phyloP scores from a whole-genome alignment of 2,329 filamentous ascomycete genomes.

The Exophiala sp. region DNA sequence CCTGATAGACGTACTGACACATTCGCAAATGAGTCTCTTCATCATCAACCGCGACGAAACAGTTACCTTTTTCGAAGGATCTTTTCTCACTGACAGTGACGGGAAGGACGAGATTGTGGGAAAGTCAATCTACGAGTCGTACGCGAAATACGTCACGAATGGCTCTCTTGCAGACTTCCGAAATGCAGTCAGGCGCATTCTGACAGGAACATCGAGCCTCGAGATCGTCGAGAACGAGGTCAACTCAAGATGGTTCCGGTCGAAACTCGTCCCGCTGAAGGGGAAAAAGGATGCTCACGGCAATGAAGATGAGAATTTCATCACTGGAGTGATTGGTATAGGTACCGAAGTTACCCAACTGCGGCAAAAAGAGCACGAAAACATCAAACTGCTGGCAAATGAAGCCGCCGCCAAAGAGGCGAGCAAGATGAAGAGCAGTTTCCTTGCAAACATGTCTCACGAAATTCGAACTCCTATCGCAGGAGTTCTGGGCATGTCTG shows the following conservation, averaged over 20 bases:
- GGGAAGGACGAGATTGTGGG: constrained; percentile 18
- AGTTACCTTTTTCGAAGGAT: constrained; percentile 68
- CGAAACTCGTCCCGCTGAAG: constrained; percentile 65
- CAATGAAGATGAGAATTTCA: constrained; percentile 49
- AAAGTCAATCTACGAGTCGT: constrained; percentile 34
- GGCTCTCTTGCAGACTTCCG: constrained; percentile 30
- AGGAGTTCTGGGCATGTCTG: constrained; percentile 76
- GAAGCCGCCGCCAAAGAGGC: constrained; percentile 77
- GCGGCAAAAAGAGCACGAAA: constrained; percentile 65
- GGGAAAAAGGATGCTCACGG: constrained; percentile 54
- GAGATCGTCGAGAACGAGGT: constrained; percentile 63
- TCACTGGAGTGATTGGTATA: constrained; percentile 74
- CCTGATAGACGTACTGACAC: constrained; percentile 68
- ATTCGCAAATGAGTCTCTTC: constrained; percentile 73
- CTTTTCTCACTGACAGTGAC: constrained; percentile 24
- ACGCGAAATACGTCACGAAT: not conserved
- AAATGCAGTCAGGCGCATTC: constrained; percentile 58
- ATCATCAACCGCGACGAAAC: constrained; percentile 61
- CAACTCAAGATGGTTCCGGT: constrained; percentile 65
- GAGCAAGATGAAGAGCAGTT: constrained; percentile 74
- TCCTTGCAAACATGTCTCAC: constrained; percentile 77
- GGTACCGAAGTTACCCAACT: constrained; percentile 76
- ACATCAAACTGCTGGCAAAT: constrained; percentile 67
- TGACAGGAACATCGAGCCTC: constrained; percentile 58
- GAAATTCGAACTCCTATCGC: constrained; percentile 76